phyloP scores from a whole-genome alignment of 345 rosid species.

The Orychophragmus violaceus region DNA sequence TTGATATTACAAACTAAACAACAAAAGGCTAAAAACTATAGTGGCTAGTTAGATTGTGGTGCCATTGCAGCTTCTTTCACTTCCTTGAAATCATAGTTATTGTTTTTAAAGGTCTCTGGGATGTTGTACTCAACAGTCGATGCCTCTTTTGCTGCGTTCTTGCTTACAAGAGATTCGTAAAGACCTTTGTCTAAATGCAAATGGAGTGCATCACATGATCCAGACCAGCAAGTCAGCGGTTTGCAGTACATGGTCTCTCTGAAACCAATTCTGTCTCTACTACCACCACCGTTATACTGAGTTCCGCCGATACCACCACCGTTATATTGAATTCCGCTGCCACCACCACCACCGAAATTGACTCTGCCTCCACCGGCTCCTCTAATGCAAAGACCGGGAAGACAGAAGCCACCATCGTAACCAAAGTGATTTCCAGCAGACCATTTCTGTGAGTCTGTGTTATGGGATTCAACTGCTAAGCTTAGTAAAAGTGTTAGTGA shows the following conservation, averaged over 20 bases:
- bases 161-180: slow-evolving; percentile 7
- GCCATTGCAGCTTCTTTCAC: slow-evolving; percentile 19
- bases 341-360: background rate
- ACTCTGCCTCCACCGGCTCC: slow-evolving; percentile 13
- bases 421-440: slow-evolving; percentile 2
- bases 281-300: background rate
- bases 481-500: slow-evolving; percentile 22
- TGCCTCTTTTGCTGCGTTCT: background rate
- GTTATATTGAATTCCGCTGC: background rate
- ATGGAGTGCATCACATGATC: slow-evolving; percentile 19
- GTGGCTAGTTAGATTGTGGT: slow-evolving; percentile 20
- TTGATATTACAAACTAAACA: background rate
- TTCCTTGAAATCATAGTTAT: slow-evolving; percentile 1
- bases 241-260: slow-evolving; percentile 15
- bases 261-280: background rate
- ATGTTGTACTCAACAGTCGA: background rate
- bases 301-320: background rate
- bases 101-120: slow-evolving; percentile 7
- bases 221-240: slow-evolving; percentile 15
- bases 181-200: slow-evolving; percentile 26
- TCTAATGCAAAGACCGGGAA: slow-evolving; percentile 23
- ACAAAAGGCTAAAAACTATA: background rate
- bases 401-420: slow-evolving; percentile 22
- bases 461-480: slow-evolving; percentile 13
- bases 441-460: slow-evolving; percentile 21